phyloP scores from a whole-genome alignment of 495 filamentous ascomycete genomes.

The Daldinia childiae region DNA sequence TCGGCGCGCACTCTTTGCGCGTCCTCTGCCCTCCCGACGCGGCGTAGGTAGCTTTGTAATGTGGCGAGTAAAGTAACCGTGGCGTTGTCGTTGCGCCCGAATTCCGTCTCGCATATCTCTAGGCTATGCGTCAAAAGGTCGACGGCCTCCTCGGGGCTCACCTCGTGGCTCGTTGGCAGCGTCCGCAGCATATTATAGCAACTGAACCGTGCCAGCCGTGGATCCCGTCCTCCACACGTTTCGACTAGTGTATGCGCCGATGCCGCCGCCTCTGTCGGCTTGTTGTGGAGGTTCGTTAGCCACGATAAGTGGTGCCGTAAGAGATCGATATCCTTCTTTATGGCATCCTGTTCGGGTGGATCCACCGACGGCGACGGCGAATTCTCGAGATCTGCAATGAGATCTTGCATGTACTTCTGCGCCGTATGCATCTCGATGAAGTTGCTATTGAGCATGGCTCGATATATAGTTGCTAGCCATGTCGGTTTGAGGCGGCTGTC shows the following conservation, averaged over 20 bases:
- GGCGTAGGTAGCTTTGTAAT: slow-evolving; percentile 14
- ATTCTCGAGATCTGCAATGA: slow-evolving; percentile 17
- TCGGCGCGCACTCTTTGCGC: slow-evolving; percentile 11
- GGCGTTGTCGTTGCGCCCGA: slow-evolving; percentile 34
- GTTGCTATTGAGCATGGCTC: slow-evolving; percentile 37
- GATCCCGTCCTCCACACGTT: slow-evolving; percentile 12
- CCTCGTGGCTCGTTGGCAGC: slow-evolving; percentile 20
- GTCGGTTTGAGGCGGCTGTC: slow-evolving; percentile 32
- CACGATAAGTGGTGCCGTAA: slow-evolving; percentile 27
- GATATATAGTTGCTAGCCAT: slow-evolving; percentile 36
- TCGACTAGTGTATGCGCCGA: slow-evolving; percentile 10
- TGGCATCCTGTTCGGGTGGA: not conserved
- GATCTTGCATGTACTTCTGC: slow-evolving; percentile 16
- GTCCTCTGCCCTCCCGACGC: slow-evolving; percentile 5
- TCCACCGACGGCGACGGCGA: not conserved
- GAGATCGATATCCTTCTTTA: slow-evolving; percentile 15
- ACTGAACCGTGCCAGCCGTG: slow-evolving; percentile 28
- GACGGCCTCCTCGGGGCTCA: slow-evolving; percentile 15
- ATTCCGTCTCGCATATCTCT: slow-evolving; percentile 24
- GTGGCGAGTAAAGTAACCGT: slow-evolving; percentile 28
- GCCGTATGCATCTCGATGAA: slow-evolving; percentile 27
- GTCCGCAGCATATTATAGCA: slow-evolving; percentile 38
- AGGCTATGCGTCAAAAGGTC: slow-evolving; percentile 14
- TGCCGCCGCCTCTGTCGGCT: slow-evolving; percentile 21
- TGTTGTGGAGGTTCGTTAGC: slow-evolving; percentile 26